Evolutionary conservation across 306 rosid species (phyloP).

Genomic region (Glycine tomentella): DNA sequence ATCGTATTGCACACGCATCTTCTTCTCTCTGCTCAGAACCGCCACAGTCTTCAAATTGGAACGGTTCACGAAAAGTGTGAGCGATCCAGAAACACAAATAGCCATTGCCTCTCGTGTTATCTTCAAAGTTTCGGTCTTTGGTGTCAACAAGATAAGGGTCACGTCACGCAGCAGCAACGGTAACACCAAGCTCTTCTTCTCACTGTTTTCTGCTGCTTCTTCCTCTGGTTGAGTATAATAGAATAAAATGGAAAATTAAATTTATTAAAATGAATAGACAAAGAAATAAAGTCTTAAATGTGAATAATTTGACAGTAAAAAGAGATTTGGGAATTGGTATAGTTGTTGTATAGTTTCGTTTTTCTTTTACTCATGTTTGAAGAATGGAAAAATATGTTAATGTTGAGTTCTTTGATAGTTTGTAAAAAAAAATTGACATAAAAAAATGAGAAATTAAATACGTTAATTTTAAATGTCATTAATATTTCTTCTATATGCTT

Average conservation of each 20-base stretch:
- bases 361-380: not conserved
- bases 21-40: constrained; percentile 46
- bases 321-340: not conserved
- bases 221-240: not conserved
- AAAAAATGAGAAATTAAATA: not conserved
- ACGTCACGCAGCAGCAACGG: not conserved
- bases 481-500: not conserved
- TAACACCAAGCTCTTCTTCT: not conserved
- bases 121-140: constrained; percentile 36
- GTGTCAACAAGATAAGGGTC: constrained; percentile 31
- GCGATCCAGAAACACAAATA: constrained; percentile 42
- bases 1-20: constrained; percentile 62
- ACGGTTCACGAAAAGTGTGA: constrained; percentile 31
- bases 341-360: not conserved
- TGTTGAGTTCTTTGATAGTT: too few relatives aligned
- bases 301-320: not conserved
- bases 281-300: not conserved
- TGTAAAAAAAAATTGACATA: too few relatives aligned
- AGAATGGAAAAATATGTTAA: not conserved
- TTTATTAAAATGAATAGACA: not conserved
- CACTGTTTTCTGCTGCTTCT: not conserved
- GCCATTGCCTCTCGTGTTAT: constrained; percentile 45
- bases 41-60: constrained; percentile 49
- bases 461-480: not conserved
- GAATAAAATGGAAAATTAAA: not conserved